phyloP scores from a whole-genome alignment of 176 grass and related monocot genomes.

The Carex cristatella region DNA sequence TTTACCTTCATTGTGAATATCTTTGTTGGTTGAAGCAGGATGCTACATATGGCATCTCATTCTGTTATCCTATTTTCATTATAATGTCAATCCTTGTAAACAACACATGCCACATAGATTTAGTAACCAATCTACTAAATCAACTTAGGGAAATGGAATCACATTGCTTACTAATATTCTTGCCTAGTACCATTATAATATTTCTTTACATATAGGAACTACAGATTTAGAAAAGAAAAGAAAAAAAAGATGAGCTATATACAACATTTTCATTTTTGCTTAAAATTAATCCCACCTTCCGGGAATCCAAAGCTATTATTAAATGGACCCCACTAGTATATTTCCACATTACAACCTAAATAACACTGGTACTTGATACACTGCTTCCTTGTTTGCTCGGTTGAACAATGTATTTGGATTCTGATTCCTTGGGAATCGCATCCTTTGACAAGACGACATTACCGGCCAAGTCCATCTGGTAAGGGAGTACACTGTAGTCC shows the following conservation, averaged over 20 bases:
- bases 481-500: conserved; percentile 51
- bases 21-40: too few species aligned
- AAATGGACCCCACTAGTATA: neutral
- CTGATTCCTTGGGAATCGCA: conserved; percentile 3
- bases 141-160: neutral
- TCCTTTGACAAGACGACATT: conserved; percentile 62
- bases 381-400: neutral
- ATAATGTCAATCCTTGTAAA: too few species aligned
- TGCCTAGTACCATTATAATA: neutral
- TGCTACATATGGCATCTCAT: too few species aligned
- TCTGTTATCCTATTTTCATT: too few species aligned
- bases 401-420: conserved; percentile 11
- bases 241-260: neutral
- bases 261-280: conserved; percentile 5
- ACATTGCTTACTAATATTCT: neutral
- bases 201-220: conserved; percentile 3
- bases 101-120: too few species aligned
- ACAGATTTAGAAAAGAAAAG: neutral
- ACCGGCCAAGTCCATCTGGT: conserved; percentile 63
- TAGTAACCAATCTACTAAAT: neutral
- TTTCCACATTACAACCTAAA: conserved; percentile 8
- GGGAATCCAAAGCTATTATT: conserved; percentile 1
- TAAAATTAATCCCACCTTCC: neutral
- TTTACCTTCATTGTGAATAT: too few species aligned
- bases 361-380: neutral